Evolutionary conservation across 805 yeast species (phyloP).

Genomic region (Komagataella pseudopastoris): DNA sequence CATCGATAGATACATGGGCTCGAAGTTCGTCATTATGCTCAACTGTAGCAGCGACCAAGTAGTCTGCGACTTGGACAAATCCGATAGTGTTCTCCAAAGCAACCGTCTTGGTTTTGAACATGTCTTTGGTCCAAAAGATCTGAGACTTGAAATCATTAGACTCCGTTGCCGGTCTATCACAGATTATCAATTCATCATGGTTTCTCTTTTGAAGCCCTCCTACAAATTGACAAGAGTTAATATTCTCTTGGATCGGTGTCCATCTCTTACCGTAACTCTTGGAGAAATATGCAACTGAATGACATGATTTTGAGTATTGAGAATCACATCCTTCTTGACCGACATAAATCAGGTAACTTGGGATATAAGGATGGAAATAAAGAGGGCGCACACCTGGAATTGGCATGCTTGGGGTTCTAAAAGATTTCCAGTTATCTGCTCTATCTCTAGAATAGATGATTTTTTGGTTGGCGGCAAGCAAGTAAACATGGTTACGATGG

Average conservation of each 20-base stretch:
- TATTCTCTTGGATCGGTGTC: conserved; percentile 36
- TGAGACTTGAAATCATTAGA: conserved; percentile 17
- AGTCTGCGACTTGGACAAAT: conserved; percentile 55
- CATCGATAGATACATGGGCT: conserved; percentile 66
- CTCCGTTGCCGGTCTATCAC: conserved; percentile 33
- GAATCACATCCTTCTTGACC: conserved; percentile 49
- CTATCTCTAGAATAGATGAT: conserved; percentile 55
- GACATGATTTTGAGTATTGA: conserved; percentile 33
- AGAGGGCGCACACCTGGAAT: conserved; percentile 28
- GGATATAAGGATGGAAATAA: conserved; percentile 49
- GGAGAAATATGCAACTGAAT: conserved; percentile 44
- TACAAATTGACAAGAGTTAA: conserved; percentile 51
- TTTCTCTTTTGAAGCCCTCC: conserved; percentile 30
- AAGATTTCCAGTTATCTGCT: conserved; percentile 41
- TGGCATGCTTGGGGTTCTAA: conserved; percentile 40
- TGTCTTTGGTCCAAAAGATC: conserved; percentile 35
- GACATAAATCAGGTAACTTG: conserved; percentile 52
- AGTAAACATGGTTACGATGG: conserved; percentile 36
- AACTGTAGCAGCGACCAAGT: conserved; percentile 54
- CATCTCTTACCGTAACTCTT: conserved; percentile 57
- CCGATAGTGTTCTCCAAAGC: conserved; percentile 50
- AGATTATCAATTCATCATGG: conserved; percentile 41
- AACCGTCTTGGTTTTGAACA: conserved; percentile 25
- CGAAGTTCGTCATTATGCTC: conserved; percentile 34
- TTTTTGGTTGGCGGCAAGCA: conserved; percentile 31